Percentiles rank a stretch among this genome's conserved stretches.
Evolutionary conservation across 305 asterid species (phyloP).

Genomic region (Caryopteris hybrid): DNA sequence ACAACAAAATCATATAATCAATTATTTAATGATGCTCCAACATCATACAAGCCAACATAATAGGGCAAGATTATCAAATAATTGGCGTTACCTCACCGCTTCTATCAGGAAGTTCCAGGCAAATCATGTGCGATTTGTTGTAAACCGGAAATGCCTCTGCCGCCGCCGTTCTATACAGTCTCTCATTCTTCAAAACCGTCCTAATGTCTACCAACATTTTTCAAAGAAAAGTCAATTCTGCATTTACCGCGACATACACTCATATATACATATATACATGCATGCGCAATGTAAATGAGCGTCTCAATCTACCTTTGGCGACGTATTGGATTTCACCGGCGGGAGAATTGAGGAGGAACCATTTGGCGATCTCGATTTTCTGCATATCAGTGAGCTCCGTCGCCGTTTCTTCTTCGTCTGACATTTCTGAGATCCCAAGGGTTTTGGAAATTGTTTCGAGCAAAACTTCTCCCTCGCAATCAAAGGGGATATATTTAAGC

Average conservation of each 20-base stretch:
- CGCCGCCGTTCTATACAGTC: slow-evolving; percentile 51
- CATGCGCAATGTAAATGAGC: neutral
- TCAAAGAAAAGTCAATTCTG: neutral
- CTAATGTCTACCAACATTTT: slow-evolving; percentile 52
- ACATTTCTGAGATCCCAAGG: slow-evolving; percentile 46
- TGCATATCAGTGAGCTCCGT: slow-evolving; percentile 63
- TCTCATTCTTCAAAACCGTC: slow-evolving; percentile 68
- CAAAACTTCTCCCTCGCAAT: slow-evolving; percentile 20
- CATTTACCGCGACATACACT: neutral
- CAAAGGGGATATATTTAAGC: neutral
- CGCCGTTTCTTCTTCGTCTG: slow-evolving; percentile 65
- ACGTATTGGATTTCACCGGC: slow-evolving; percentile 94
- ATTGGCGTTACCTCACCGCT: slow-evolving; percentile 79
- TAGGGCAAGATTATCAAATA: slow-evolving; percentile 4
- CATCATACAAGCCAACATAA: neutral
- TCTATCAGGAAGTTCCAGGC: slow-evolving; percentile 79
- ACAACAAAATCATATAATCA: neutral
- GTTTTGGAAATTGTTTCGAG: slow-evolving; percentile 19
- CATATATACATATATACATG: neutral
- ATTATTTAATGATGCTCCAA: neutral
- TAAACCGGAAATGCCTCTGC: slow-evolving; percentile 79
- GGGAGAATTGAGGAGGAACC: slow-evolving; percentile 97
- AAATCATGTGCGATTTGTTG: slow-evolving; percentile 86
- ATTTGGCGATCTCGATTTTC: slow-evolving; percentile 84
- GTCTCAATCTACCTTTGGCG: slow-evolving; percentile 58